Percentiles rank a stretch among this genome's conserved stretches.
phyloP scores from a whole-genome alignment of 148 eudicot genomes.

The Silene conica region DNA sequence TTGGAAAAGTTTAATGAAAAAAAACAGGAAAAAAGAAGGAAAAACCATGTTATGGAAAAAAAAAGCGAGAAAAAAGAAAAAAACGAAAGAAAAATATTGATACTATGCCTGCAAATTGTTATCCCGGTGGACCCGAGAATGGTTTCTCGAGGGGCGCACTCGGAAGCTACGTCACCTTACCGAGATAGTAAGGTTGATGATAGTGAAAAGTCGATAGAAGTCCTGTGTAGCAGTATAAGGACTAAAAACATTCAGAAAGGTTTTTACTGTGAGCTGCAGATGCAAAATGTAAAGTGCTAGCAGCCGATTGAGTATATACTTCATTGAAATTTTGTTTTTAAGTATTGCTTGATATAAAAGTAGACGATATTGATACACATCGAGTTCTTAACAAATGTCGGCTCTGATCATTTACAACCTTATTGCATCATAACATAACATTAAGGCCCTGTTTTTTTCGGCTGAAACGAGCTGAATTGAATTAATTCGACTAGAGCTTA shows the following conservation, averaged over 20 bases:
- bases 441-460: too few species aligned
- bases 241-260: not conserved
- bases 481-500: too few species aligned
- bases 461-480: too few species aligned
- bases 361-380: not conserved
- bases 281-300: conserved; percentile 12
- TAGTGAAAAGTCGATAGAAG: conserved; percentile 3
- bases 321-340: conserved; percentile 1
- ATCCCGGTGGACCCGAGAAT: not conserved
- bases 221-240: not conserved
- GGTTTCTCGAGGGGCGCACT: conserved; percentile 1
- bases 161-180: not conserved
- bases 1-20: too few species aligned
- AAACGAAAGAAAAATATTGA: not conserved
- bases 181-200: not conserved
- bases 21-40: not conserved
- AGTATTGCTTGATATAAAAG: not conserved
- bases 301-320: not conserved
- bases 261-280: conserved; percentile 1
- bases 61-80: too few species aligned
- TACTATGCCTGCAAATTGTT: not conserved
- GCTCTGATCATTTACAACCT: too few species aligned
- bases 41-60: not conserved
- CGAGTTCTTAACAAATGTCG: too few species aligned
- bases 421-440: too few species aligned